These are phyloP conservation scores for Leccinum pellstonianum DNA, from an alignment of 768 basidiomycete species.

Conservation along the genomic window DNA sequence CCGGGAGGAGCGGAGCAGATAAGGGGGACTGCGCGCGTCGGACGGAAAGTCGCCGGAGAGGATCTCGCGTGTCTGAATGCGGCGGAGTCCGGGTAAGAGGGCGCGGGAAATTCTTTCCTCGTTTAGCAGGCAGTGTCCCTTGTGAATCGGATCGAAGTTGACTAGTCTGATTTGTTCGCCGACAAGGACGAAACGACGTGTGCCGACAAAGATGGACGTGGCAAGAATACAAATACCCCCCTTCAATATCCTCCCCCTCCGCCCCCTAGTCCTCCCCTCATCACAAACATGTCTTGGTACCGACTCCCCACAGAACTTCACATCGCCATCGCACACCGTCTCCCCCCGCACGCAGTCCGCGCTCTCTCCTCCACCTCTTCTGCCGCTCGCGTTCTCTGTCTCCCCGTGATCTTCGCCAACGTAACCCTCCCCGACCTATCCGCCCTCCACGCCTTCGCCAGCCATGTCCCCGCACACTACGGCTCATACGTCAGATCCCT, in stretches of 20 bases:
- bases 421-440: slow-evolving; percentile 48
- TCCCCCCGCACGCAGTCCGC: slow-evolving; percentile 44
- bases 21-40: slow-evolving; percentile 16
- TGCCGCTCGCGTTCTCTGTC: slow-evolving; percentile 50
- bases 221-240: slow-evolving; percentile 4
- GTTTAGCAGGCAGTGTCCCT: slow-evolving; percentile 8
- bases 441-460: slow-evolving; percentile 51
- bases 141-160: slow-evolving; percentile 22
- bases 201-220: slow-evolving; percentile 24
- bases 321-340: slow-evolving; percentile 51
- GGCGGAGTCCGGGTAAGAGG: neutral
- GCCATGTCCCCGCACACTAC: slow-evolving; percentile 56
- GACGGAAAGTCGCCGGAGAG: slow-evolving; percentile 26
- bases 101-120: slow-evolving; percentile 5
- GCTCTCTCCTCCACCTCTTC: slow-evolving; percentile 50
- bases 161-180: slow-evolving; percentile 9
- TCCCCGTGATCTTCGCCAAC: slow-evolving; percentile 59
- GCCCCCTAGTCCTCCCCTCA: neutral
- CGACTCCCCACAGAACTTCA: slow-evolving; percentile 66
- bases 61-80: slow-evolving; percentile 15
- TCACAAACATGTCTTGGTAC: slow-evolving; percentile 42
- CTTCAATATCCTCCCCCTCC: neutral
- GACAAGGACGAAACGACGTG: slow-evolving; percentile 15
- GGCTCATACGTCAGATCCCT: slow-evolving; percentile 51
- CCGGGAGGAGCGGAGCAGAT: slow-evolving; percentile 19